Conservation (phyloP, 345 rosid genomes). For the Hypericum perforatum region DNA sequence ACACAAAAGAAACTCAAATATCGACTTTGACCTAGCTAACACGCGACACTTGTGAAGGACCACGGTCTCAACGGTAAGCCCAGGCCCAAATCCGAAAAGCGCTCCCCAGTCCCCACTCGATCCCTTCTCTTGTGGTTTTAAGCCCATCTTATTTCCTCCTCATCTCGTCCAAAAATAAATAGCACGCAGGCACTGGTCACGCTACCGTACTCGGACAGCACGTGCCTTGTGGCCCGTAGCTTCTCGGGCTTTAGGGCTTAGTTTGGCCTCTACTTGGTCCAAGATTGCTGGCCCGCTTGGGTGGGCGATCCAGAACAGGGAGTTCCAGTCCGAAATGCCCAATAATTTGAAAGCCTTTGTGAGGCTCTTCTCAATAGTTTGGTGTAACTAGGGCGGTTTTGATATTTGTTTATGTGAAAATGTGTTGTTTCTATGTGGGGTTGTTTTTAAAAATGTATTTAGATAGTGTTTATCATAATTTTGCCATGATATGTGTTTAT, state of each 20-base stretch:
- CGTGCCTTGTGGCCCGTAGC: constrained; percentile 2
- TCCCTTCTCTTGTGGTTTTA: neutral
- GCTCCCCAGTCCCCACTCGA: neutral
- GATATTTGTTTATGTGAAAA: too few species aligned
- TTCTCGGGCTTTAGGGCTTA: neutral
- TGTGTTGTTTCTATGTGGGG: too few species aligned
- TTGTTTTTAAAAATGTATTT: too few species aligned
- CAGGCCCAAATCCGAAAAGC: too few species aligned
- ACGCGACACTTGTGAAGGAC: too few species aligned
- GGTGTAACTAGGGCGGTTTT: too few species aligned
- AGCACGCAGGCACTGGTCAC: constrained; percentile 1
- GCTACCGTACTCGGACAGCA: neutral
- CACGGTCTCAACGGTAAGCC: too few species aligned
- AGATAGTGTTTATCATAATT: too few species aligned
- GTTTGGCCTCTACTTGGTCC: constrained; percentile 1
- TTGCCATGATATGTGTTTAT: too few species aligned
- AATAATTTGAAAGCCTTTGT: neutral
- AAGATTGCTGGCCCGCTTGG: neutral
- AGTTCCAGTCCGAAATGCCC: constrained; percentile 4
- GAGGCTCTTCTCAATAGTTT: constrained; percentile 3
- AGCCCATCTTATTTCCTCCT: constrained; percentile 2
- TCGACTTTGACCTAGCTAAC: neutral
- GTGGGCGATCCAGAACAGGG: constrained; percentile 1
- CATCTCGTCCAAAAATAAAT: constrained; percentile 4
- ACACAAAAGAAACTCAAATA: neutral